Evolutionary conservation across 2,329 filamentous ascomycete genomes (phyloP), one percentile per base, ranked within the genome.

Genomic region (Microdochium paspali): DNA sequence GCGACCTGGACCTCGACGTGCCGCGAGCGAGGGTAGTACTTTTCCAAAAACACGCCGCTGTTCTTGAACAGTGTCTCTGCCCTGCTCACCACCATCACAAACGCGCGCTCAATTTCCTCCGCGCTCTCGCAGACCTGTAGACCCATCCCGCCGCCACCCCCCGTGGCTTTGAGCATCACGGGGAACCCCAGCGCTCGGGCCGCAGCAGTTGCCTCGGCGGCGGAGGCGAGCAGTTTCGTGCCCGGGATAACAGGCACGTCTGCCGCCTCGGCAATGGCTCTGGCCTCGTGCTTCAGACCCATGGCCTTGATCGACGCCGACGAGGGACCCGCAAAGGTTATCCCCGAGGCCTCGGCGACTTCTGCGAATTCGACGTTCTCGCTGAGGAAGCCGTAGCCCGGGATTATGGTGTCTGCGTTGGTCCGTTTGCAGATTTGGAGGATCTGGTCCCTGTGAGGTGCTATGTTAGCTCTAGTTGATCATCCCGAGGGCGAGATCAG

Each of bases 1-100:
- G 85, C 79, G 2, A 87, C 69, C 53, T 86, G 83, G 0, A 85
- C 77, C 58, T 87, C 82, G 31, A 86, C 77, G 53, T 86, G 82
- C 44, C 77, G 74, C n/a, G 74, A 76, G 1, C 69, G 68, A 0
- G 77, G 74, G 45, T 79, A 81, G 55, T 78, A 86, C 23, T 71
- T 71, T 56, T 86, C 82, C 28, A 87, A 70, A 51, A 85, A 81
- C 4, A 85, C 70, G 0, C 77, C 80, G 0, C 71, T 61, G 52
- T 84, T 76, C 50, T 78, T 77, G 61, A 85, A 85, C 0, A 84
- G 66, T 0, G 75, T 71, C 45, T 71, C 64, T 0, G 75, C 79
- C 32, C 79, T 67, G 2, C 73, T 77, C 49, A 75, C 69, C 2
- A 83, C 80, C n/a, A 63, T 71, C 26, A 64, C 64, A 49, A 79